Base-by-base conservation (phyloP, 2,329 filamentous ascomycete genomes). In the Fusarium abutilonis region DNA sequence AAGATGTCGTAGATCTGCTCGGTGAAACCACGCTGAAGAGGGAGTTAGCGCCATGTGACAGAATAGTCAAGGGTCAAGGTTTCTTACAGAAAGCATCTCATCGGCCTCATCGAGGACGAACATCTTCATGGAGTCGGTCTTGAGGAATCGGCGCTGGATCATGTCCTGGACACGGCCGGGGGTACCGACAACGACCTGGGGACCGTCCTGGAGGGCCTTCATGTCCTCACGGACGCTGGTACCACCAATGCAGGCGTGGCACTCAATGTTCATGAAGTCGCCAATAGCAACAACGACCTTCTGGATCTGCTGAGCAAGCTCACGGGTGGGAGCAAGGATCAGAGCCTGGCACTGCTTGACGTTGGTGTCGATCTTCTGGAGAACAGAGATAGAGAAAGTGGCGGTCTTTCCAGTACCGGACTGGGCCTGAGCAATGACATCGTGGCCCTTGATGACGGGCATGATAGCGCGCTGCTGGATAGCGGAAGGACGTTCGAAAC, bases 1-100 rank as follows among this genome's bases (percentile, higher is more conserved):
- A 97, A 99, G 83, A 99, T 96, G 81, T 99, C 95, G 87, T 99
- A 99, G 84, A 99, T 99, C 85, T 99, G 95, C 86, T 99, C 95
- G 74, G 93, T 97, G 89, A 99, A 99, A 86, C 95, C 95, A 76
- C 94, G 94, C 86, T 92, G 67, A 73, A 50, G 34, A 26, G 46
- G 41, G 43, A 68, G 75, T 83, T 73, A 82, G 78, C 34, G 13
- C n/a, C 10, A 40, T 14, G 21, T 26, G 45, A 3, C 36, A 4
- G 5, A 11, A 34, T 11, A 10, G 21, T n/a, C 9, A 9, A 10
- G 38, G 17, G 15, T 13, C 11, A 29, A 14, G 34, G 32, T 39
- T 63, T 82, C 86, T 78, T 80, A 90, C 87, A 77, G 92, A 96
- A 83, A 99, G 88, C 91, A 99, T 97, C 83, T 99, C 95, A 79